A percentile compares a stretch with the other conserved stretches of the same genome.
These are phyloP conservation scores for Globisporangium abappressorium DNA, from an alignment of 352 stramenopile genomes.

Conservation along the genomic window DNA sequence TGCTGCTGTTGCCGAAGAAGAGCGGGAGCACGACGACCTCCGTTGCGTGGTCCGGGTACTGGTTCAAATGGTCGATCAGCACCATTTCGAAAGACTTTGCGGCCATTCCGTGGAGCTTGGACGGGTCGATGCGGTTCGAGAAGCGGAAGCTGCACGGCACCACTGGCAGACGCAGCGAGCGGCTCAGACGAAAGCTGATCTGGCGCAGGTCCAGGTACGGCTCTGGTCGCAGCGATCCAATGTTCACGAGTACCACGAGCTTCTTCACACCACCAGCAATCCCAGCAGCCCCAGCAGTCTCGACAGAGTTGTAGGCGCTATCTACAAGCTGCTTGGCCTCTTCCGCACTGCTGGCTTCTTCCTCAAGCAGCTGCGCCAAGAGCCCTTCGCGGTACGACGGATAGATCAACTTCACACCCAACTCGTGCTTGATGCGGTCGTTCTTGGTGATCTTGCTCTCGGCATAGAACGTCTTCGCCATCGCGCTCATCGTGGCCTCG, in stretches of 20 bases:
- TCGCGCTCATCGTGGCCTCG: slow-evolving; percentile 73
- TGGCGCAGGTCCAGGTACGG: slow-evolving; percentile 73
- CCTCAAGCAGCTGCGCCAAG: slow-evolving; percentile 72
- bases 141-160: slow-evolving; percentile 78
- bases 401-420: slow-evolving; percentile 68
- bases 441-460: slow-evolving; percentile 84
- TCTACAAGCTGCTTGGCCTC: background rate
- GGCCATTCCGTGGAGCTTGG: slow-evolving; percentile 54
- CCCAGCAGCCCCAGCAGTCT: background rate
- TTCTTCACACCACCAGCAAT: background rate
- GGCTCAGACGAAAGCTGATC: slow-evolving; percentile 64
- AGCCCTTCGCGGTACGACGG: slow-evolving; percentile 83
- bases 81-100: slow-evolving; percentile 71
- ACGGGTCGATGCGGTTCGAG: slow-evolving; percentile 61
- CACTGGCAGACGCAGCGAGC: slow-evolving; percentile 45
- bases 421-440: slow-evolving; percentile 65
- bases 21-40: slow-evolving; percentile 67
- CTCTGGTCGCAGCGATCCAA: slow-evolving; percentile 66
- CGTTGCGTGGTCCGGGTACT: slow-evolving; percentile 10
- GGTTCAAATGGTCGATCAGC: slow-evolving; percentile 39
- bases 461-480: slow-evolving; percentile 85
- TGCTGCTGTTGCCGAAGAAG: slow-evolving; percentile 78
- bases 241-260: slow-evolving; percentile 67
- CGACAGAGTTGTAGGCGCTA: slow-evolving; percentile 8
- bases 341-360: slow-evolving; percentile 31